phyloP scores from a whole-genome alignment of 345 rosid species.

The Fremontodendron californicum region DNA sequence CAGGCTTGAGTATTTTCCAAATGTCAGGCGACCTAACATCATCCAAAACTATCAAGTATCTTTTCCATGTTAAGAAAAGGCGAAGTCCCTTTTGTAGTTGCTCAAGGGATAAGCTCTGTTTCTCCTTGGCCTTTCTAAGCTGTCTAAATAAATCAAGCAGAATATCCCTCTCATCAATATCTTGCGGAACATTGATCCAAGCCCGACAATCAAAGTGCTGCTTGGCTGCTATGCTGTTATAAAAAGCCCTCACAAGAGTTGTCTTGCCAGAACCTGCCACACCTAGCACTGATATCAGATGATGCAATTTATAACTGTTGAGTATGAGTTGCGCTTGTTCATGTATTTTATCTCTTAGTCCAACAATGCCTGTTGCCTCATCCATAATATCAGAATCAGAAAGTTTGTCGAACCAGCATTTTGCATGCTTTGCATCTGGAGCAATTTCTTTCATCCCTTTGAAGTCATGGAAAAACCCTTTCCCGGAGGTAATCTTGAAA shows the following conservation, averaged over 20 bases:
- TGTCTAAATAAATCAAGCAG: slow-evolving; percentile 12
- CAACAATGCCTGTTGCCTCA: background rate
- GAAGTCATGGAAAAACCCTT: background rate
- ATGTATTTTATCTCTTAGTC: background rate
- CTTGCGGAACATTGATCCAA: slow-evolving; percentile 21
- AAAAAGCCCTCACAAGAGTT: slow-evolving; percentile 19
- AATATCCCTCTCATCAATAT: slow-evolving; percentile 11
- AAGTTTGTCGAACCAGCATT: background rate
- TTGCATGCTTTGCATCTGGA: fast-evolving
- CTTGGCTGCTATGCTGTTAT: background rate
- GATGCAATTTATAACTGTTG: background rate
- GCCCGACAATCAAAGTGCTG: slow-evolving; percentile 15
- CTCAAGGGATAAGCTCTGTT: background rate
- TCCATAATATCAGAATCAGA: background rate
- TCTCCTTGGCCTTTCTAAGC: slow-evolving; percentile 1
- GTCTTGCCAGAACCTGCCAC: slow-evolving; percentile 37
- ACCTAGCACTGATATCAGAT: slow-evolving; percentile 21
- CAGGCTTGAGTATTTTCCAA: background rate
- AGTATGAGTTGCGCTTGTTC: background rate
- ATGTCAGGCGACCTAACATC: background rate
- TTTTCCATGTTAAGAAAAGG: background rate
- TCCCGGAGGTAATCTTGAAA: background rate
- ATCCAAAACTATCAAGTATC: background rate
- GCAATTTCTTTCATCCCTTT: background rate
- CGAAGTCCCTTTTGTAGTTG: background rate